Evolutionary conservation across 768 basidiomycete species (phyloP).

Genomic region (Pleurotus djamor): DNA sequence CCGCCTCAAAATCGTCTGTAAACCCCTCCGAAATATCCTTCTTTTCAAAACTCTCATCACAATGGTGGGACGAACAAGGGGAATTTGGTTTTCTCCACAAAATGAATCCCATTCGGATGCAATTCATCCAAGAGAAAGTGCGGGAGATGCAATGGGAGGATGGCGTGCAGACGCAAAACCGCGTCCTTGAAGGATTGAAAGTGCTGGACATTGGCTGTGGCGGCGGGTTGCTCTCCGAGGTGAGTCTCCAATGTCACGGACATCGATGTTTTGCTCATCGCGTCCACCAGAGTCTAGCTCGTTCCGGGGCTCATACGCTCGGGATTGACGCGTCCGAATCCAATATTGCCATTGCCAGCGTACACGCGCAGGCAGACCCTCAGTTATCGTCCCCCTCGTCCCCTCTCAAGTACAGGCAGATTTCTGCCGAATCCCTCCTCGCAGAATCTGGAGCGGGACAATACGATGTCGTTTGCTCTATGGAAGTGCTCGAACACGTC

Average conservation of each 20-base stretch:
- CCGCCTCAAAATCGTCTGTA: constrained; percentile 41
- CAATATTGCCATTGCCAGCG: constrained; percentile 82
- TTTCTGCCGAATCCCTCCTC: constrained; percentile 74
- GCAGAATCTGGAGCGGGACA: constrained; percentile 44
- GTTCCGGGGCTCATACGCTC: constrained; percentile 83
- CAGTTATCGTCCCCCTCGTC: constrained; percentile 36
- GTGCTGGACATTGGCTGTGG: constrained; percentile 95
- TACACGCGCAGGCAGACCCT: constrained; percentile 82
- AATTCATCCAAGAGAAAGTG: constrained; percentile 79
- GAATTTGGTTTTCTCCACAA: constrained; percentile 87
- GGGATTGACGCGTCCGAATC: constrained; percentile 91
- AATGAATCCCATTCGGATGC: constrained; percentile 92
- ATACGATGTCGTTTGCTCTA: constrained; percentile 93
- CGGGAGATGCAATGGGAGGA: constrained; percentile 61
- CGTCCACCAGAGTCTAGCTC: constrained; percentile 89
- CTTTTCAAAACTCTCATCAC: constrained; percentile 84
- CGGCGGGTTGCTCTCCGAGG: constrained; percentile 92
- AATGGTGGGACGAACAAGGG: constrained; percentile 95
- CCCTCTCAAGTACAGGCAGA: constrained; percentile 65
- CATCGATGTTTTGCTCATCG: too few relatives aligned
- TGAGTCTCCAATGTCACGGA: too few relatives aligned
- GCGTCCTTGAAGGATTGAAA: constrained; percentile 60
- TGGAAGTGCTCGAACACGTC: constrained; percentile 99
- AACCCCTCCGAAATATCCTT: constrained; percentile 83
- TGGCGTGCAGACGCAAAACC: constrained; percentile 17